These are phyloP conservation scores for Phaffia australis DNA, from an alignment of 768 basidiomycete genomes.

Conservation along the genomic window DNA sequence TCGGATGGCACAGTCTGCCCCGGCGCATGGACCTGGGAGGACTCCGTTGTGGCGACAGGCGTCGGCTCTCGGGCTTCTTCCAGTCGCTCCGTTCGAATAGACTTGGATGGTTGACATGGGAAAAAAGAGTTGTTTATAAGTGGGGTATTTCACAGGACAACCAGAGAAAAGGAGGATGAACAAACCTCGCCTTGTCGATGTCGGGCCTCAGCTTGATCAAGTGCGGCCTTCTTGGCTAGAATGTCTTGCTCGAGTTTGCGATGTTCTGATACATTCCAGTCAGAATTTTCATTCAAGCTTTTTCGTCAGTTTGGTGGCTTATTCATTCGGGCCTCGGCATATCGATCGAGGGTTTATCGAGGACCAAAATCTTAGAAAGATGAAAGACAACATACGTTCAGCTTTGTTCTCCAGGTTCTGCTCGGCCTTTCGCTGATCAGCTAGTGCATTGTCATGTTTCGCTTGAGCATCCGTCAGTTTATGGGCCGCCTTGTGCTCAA, in stretches of 20 bases:
- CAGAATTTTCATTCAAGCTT: conserved; percentile 23
- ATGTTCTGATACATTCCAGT: conserved; percentile 26
- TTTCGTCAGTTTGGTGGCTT: conserved; percentile 12
- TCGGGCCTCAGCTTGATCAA: conserved; percentile 25
- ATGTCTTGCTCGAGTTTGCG: conserved; percentile 29
- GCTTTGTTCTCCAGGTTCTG: conserved; percentile 4
- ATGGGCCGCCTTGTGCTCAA: conserved; percentile 47
- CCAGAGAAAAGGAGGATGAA: background rate
- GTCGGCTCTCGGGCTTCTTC: no score
- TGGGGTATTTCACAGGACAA: no score
- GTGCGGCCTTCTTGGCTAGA: conserved; percentile 29
- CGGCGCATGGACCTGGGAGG: no score
- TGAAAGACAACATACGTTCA: background rate
- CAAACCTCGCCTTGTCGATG: conserved; percentile 18
- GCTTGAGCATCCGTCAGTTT: conserved; percentile 49
- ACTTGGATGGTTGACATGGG: background rate
- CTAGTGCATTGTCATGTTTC: conserved; percentile 45
- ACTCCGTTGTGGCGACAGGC: no score
- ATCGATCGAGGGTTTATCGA: background rate
- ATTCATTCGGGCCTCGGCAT: no score
- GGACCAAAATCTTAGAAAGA: conserved; percentile 18
- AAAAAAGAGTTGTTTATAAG: background rate
- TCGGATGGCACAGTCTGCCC: no score
- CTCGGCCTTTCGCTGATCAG: conserved; percentile 22
- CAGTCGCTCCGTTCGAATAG: no score